Conservation (phyloP, 139 green algal species). For the Tetradesmus obliquus region DNA sequence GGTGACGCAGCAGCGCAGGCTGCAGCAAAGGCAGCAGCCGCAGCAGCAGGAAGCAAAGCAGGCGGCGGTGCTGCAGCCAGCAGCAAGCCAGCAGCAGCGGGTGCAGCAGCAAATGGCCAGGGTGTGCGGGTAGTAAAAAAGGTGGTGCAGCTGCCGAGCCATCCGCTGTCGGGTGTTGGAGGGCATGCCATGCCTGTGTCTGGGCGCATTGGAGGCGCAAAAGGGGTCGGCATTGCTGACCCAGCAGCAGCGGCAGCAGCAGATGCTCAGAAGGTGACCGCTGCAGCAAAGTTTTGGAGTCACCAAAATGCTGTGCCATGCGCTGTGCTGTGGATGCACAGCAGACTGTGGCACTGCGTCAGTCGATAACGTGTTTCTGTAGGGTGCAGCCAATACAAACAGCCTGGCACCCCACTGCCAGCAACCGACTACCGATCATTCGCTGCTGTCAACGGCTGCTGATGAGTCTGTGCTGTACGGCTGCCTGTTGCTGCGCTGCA, state of each 20-base stretch:
- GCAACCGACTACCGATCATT: background rate
- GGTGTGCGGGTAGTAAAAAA: background rate
- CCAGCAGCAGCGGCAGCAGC: background rate
- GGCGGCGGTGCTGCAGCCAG: background rate
- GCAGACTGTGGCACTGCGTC: background rate
- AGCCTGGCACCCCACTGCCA: background rate
- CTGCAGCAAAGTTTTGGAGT: background rate
- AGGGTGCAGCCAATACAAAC: too few species aligned
- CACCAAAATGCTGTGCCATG: too few species aligned
- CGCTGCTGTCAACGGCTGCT: background rate
- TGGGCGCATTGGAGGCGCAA: conserved; percentile 50
- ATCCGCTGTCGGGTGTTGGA: conserved; percentile 21
- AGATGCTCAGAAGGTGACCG: conserved; percentile 4
- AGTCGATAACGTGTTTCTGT: background rate
- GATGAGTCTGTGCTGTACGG: background rate
- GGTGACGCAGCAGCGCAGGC: conserved; percentile 3
- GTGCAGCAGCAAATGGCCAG: conserved; percentile 36
- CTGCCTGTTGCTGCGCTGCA: conserved; percentile 25
- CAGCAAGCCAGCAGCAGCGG: conserved; percentile 38
- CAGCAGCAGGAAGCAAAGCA: background rate
- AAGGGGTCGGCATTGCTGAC: conserved; percentile 40
- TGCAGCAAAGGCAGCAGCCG: background rate
- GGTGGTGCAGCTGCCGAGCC: conserved; percentile 17
- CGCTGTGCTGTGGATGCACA: background rate
- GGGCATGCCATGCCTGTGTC: conserved; percentile 61